Percentiles rank a stretch among this genome's conserved stretches.
These are phyloP conservation scores for Phialophora chinensis DNA, from an alignment of 2,329 filamentous ascomycete species.

Conservation along the genomic window DNA sequence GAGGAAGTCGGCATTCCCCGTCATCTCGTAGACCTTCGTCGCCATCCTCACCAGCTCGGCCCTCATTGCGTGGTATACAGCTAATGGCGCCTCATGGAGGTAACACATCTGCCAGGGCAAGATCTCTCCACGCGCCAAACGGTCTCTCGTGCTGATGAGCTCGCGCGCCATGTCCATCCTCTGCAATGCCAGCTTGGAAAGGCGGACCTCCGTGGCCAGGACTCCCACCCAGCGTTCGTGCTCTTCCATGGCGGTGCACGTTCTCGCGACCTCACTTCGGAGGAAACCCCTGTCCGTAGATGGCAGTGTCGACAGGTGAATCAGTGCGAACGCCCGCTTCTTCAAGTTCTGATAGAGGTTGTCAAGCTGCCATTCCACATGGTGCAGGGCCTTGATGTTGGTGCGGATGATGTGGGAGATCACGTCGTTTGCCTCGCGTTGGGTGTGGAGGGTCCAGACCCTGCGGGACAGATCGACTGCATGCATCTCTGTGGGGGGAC, in stretches of 20 bases:
- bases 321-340: background rate
- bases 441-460: slow-evolving; percentile 6
- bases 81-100: background rate
- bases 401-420: slow-evolving; percentile 11
- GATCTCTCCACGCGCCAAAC: background rate
- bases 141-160: background rate
- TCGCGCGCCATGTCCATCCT: background rate
- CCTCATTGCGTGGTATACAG: background rate
- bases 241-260: background rate
- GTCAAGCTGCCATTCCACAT: background rate
- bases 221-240: slow-evolving; percentile 4
- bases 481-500: background rate
- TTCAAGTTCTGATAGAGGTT: background rate
- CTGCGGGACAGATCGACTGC: background rate
- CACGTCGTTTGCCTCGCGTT: slow-evolving; percentile 4
- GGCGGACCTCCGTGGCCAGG: background rate
- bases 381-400: slow-evolving; percentile 14
- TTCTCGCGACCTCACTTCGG: background rate
- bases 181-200: slow-evolving; percentile 7
- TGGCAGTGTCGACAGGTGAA: background rate
- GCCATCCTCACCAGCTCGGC: background rate
- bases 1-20: slow-evolving; percentile 11
- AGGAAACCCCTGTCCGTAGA: background rate
- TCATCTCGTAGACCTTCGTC: slow-evolving; percentile 5
- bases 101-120: background rate